Evolutionary conservation across 805 yeast species (phyloP), one percentile per base, ranked within the genome.

Genomic region (Pichia eremophila): DNA sequence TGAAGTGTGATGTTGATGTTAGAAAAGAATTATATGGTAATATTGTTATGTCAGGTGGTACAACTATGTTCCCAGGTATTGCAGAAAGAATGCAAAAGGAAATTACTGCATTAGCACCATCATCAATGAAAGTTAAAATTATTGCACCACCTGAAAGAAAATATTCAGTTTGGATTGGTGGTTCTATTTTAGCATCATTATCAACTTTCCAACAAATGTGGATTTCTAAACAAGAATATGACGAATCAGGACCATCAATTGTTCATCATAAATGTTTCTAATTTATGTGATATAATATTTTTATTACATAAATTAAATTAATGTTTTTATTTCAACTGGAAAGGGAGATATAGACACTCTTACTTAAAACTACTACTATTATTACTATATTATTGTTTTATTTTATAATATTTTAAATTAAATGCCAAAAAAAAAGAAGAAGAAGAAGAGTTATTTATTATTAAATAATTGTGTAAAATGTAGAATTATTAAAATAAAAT

Each of bases 1-100:
- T 85, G 81, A 91, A 90, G 88, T 90, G 97, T 78, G 99, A 93
- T 76, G 85, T 93, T 64, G 99, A 93, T 76, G 96, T 93, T 62
- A 87, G 99, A 77, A 91, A 87, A 79, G 98, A 91, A 74, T 82
- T 93, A 73, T 93, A 93, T 80, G 95, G 95, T 76, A 93, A 93
- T 85, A 93, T 93, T 68, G 99, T 93, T 70, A 85, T 93, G 93
- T 90, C 98, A 61, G 99, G 99, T 81, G 99, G 99, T 85, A 90
- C 98, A 65, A 93, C 99, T 63, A 89, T 93, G 98, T 93, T 89
- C 96, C 97, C 97, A 75, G 99, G 99, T 79, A 90, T 93, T 73
- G 97, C 97, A 73, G 98, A 93, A 82, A 91, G 99, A 81, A 88
- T 93, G 96, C 98, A 91, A 81, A 91, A 91, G 87, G 99, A 93